Evolutionary conservation across 495 filamentous ascomycete genomes (phyloP).

Genomic region (Talaromyces wortmannii): DNA sequence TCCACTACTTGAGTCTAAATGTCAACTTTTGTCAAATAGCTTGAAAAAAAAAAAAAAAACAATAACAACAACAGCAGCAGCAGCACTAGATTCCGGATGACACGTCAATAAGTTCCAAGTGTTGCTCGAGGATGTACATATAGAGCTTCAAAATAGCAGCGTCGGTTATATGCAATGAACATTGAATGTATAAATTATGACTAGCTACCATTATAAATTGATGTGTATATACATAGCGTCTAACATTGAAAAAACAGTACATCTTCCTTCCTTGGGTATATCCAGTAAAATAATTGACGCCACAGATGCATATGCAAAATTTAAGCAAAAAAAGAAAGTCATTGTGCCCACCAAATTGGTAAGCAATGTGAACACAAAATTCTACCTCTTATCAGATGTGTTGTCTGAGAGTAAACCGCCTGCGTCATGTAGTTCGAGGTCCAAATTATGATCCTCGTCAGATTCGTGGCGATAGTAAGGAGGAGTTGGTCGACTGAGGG

Average conservation of each 20-base stretch:
- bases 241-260: background rate
- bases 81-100: too few species aligned
- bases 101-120: too few species aligned
- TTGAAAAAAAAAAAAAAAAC: too few species aligned
- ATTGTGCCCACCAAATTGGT: too few species aligned
- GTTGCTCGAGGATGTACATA: too few species aligned
- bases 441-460: background rate
- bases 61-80: too few species aligned
- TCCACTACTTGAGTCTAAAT: constrained; percentile 12
- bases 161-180: too few species aligned
- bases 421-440: background rate
- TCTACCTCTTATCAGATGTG: background rate
- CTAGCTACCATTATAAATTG: too few species aligned
- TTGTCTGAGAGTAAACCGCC: background rate
- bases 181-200: too few species aligned
- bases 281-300: background rate
- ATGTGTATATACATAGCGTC: too few species aligned
- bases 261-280: background rate
- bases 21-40: constrained; percentile 8
- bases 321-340: background rate
- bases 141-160: too few species aligned
- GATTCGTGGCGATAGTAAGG: constrained; percentile 1
- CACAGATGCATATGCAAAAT: background rate
- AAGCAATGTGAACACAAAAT: background rate
- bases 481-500: constrained; percentile 6